Conservation (phyloP, 805 yeast species). For the Starmerella stigmatis region DNA sequence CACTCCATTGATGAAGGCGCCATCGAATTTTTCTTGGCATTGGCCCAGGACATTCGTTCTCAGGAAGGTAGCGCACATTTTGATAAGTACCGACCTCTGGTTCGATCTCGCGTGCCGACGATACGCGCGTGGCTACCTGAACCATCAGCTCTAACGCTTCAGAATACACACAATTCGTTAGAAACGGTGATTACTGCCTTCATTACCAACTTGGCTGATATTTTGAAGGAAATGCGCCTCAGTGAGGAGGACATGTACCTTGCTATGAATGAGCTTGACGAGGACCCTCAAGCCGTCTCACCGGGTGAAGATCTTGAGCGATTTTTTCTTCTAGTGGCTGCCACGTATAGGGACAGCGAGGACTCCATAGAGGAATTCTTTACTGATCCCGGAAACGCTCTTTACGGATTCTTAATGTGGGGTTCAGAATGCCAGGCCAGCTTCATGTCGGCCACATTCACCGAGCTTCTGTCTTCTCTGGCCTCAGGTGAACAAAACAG, state of each 20-base stretch:
- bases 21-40: conserved; percentile 32
- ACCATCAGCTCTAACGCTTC: conserved; percentile 10
- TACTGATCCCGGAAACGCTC: conserved; percentile 52
- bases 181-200: conserved; percentile 27
- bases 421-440: conserved; percentile 65
- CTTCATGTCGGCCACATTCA: conserved; percentile 69
- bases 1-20: conserved; percentile 32
- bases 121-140: conserved; percentile 14
- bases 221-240: conserved; percentile 33
- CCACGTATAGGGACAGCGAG: conserved; percentile 54
- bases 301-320: conserved; percentile 79
- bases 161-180: conserved; percentile 19
- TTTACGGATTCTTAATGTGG: conserved; percentile 81
- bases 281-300: conserved; percentile 10
- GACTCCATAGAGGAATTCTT: conserved; percentile 51
- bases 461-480: conserved; percentile 67
- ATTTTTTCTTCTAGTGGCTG: conserved; percentile 65
- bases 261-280: conserved; percentile 21
- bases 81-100: conserved; percentile 9
- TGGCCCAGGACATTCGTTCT: conserved; percentile 29
- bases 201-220: conserved; percentile 31
- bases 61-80: conserved; percentile 10
- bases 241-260: conserved; percentile 33
- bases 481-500: conserved; percentile 29
- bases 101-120: conserved; percentile 28